phyloP scores from a whole-genome alignment of 306 rosid species.

The Casuarina glauca region DNA sequence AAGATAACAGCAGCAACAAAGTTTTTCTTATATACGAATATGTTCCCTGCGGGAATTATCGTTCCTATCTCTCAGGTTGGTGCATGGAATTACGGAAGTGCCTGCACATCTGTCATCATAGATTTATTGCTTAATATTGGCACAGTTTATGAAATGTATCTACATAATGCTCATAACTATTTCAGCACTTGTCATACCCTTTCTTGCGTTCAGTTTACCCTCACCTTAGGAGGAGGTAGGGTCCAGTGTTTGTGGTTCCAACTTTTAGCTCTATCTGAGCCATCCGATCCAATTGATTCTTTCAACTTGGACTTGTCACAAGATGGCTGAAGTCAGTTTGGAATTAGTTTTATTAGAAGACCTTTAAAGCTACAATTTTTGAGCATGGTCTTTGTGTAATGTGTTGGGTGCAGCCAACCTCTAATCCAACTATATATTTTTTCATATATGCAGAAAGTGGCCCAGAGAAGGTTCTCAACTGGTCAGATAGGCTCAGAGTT shows the following conservation, averaged over 20 bases:
- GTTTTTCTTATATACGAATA: slow-evolving; percentile 74
- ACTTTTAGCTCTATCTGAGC: not conserved
- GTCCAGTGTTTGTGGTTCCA: not conserved
- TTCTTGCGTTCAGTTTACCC: not conserved
- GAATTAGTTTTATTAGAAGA: not conserved
- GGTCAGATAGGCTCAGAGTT: slow-evolving; percentile 84
- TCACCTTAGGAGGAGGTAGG: not conserved
- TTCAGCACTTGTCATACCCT: not conserved
- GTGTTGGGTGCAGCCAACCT: slow-evolving; percentile 15
- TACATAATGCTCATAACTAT: not conserved
- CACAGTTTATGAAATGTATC: not conserved
- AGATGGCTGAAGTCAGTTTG: not conserved
- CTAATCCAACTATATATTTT: slow-evolving; percentile 20
- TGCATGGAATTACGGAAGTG: slow-evolving; percentile 4
- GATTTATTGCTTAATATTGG: not conserved
- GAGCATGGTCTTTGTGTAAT: not conserved
- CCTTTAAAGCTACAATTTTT: not conserved
- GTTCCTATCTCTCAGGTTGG: slow-evolving; percentile 63
- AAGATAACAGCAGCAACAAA: slow-evolving; percentile 47
- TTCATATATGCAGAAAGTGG: slow-evolving; percentile 47
- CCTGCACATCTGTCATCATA: not conserved
- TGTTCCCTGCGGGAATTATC: slow-evolving; percentile 59
- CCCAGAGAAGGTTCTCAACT: slow-evolving; percentile 60
- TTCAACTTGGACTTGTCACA: not conserved
- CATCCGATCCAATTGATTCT: not conserved